A percentile compares a stretch with the other conserved stretches of the same genome.
Evolutionary conservation across 768 basidiomycete genomes (phyloP).

Genomic region (Russula dissimulans): DNA sequence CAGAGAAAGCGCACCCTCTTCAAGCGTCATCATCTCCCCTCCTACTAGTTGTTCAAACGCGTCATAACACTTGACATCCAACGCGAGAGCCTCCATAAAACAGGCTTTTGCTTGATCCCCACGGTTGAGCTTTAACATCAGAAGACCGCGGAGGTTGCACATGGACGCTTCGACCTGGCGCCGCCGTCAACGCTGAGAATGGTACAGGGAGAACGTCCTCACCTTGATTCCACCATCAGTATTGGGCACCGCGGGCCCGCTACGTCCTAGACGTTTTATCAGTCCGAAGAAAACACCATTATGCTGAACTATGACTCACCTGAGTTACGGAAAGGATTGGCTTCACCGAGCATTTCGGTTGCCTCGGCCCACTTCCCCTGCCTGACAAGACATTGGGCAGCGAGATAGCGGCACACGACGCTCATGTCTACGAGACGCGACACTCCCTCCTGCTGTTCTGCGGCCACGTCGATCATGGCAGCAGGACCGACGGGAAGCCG

Average conservation of each 20-base stretch:
- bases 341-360: slow-evolving; percentile 85
- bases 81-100: slow-evolving; percentile 89
- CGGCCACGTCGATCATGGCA: slow-evolving; percentile 61
- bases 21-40: slow-evolving; percentile 92
- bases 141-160: slow-evolving; percentile 86
- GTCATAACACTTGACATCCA: slow-evolving; percentile 97
- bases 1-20: slow-evolving; percentile 63
- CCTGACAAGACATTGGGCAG: slow-evolving; percentile 88
- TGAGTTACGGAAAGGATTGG: slow-evolving; percentile 76
- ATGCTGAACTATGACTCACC: slow-evolving; percentile 32
- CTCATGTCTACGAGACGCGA: slow-evolving; percentile 88
- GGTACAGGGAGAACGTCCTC: background rate
- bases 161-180: slow-evolving; percentile 90
- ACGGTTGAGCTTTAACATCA: slow-evolving; percentile 91
- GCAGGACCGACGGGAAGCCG: slow-evolving; percentile 65
- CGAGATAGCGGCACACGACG: slow-evolving; percentile 91
- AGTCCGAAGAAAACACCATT: background rate
- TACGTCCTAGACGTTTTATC: slow-evolving; percentile 35
- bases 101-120: slow-evolving; percentile 87
- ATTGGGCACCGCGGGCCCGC: slow-evolving; percentile 66
- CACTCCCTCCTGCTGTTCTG: slow-evolving; percentile 52
- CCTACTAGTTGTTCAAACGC: slow-evolving; percentile 84
- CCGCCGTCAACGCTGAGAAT: background rate
- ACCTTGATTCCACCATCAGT: slow-evolving; percentile 95
- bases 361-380: slow-evolving; percentile 92